phyloP scores from a whole-genome alignment of 2,329 filamentous ascomycete species.

The Colletotrichum graminicola region DNA sequence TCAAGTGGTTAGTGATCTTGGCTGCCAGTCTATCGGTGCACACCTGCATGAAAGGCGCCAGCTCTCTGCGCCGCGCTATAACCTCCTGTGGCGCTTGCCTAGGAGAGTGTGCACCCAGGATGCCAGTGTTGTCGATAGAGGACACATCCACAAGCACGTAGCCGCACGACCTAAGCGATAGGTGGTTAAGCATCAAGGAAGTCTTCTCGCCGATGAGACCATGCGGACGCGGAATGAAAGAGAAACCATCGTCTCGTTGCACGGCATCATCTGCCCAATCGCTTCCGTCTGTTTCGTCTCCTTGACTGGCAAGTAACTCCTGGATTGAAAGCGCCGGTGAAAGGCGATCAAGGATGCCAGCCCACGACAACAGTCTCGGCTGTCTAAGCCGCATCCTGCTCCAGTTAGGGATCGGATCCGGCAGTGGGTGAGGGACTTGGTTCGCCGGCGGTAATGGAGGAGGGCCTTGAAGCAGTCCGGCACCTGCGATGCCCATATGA shows the following conservation, averaged over 20 bases:
- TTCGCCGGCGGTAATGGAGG: constrained; percentile 9
- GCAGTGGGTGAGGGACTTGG: constrained; percentile 6
- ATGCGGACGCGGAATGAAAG: constrained; percentile 45
- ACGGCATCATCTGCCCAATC: constrained; percentile 6
- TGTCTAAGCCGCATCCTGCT: constrained; percentile 27
- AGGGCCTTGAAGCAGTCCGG: constrained; percentile 11
- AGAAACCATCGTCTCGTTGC: constrained; percentile 13
- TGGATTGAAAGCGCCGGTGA: constrained; percentile 53
- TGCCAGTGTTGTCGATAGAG: constrained; percentile 53
- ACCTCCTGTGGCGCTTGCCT: constrained; percentile 37
- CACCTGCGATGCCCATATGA: background rate
- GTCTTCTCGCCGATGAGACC: constrained; percentile 47
- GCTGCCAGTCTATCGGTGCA: constrained; percentile 53
- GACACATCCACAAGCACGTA: constrained; percentile 62
- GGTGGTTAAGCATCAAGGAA: constrained; percentile 50
- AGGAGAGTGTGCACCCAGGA: constrained; percentile 47
- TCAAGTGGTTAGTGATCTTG: constrained; percentile 50
- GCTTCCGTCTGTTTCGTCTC: background rate
- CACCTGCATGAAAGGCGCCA: constrained; percentile 51
- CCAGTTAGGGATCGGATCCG: constrained; percentile 17
- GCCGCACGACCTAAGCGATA: constrained; percentile 72
- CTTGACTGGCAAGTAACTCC: constrained; percentile 40
- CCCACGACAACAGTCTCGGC: constrained; percentile 55
- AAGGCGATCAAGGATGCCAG: constrained; percentile 58
- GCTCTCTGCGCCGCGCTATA: constrained; percentile 28